phyloP scores from a whole-genome alignment of 768 basidiomycete genomes.

The Termitomyces sp. region DNA sequence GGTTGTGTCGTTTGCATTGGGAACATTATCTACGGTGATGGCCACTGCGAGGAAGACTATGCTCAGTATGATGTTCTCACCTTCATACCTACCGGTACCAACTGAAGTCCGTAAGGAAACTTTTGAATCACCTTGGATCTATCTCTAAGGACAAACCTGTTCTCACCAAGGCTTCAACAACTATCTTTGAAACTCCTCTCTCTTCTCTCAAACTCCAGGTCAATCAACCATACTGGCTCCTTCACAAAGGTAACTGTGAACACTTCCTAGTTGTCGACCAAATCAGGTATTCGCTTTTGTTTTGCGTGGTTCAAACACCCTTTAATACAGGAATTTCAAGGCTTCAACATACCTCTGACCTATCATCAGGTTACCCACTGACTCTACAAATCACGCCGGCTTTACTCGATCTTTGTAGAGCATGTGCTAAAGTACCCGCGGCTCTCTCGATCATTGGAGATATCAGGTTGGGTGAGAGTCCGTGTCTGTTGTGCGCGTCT shows the following conservation, averaged over 20 bases:
- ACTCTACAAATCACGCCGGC: slow-evolving; percentile 63
- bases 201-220: slow-evolving; percentile 56
- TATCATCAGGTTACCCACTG: slow-evolving; percentile 58
- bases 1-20: slow-evolving; percentile 64
- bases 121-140: slow-evolving; percentile 25
- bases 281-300: slow-evolving; percentile 49
- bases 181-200: slow-evolving; percentile 48
- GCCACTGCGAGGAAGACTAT: slow-evolving; percentile 47
- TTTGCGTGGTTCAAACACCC: background rate
- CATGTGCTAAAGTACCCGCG: slow-evolving; percentile 70
- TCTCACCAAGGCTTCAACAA: slow-evolving; percentile 36
- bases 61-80: slow-evolving; percentile 35
- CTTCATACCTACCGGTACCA: slow-evolving; percentile 34
- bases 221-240: slow-evolving; percentile 77
- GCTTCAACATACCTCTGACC: slow-evolving; percentile 56
- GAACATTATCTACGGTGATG: slow-evolving; percentile 56
- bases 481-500: slow-evolving; percentile 65
- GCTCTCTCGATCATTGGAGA: slow-evolving; percentile 67
- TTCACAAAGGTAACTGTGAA: slow-evolving; percentile 81
- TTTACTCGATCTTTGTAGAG: slow-evolving; percentile 61
- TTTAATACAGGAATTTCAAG: slow-evolving; percentile 31
- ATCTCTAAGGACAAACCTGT: slow-evolving; percentile 27
- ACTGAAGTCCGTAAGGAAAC: slow-evolving; percentile 28
- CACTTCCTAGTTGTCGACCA: slow-evolving; percentile 74
- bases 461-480: slow-evolving; percentile 73